A percentile compares a stretch with the other conserved stretches of the same genome.
These are phyloP conservation scores for Cutaneotrichosporon spelunceum DNA, from an alignment of 1,284 basidiomycete genomes.

Conservation along the genomic window DNA sequence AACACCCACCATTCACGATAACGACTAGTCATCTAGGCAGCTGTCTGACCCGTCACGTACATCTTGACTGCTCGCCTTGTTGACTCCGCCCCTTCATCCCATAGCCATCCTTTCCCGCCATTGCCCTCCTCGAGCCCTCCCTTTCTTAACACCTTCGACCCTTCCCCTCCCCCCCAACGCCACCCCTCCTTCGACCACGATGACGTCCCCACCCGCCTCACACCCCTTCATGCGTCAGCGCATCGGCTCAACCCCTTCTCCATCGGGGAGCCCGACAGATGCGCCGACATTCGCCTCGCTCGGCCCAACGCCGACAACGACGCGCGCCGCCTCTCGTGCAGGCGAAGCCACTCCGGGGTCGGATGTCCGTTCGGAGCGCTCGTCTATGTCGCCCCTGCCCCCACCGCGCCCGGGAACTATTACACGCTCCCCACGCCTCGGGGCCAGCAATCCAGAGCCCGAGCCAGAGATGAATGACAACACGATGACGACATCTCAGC, in stretches of 20 bases:
- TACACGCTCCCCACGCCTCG: not conserved
- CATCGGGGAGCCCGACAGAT: not conserved
- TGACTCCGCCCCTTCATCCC: not conserved
- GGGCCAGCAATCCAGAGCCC: not conserved
- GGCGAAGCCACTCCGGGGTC: slow-evolving; percentile 2
- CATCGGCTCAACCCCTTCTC: slow-evolving; percentile 9
- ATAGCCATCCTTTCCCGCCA: too few species aligned
- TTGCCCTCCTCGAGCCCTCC: too few species aligned
- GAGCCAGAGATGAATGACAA: not conserved
- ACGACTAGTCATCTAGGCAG: too few species aligned
- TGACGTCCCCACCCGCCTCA: slow-evolving; percentile 20
- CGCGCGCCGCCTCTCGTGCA: not conserved
- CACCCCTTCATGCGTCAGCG: slow-evolving; percentile 25
- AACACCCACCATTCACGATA: too few species aligned
- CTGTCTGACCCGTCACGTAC: too few species aligned
- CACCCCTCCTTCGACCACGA: not conserved
- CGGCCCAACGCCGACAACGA: not conserved
- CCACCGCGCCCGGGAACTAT: slow-evolving; percentile 1
- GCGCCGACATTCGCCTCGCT: slow-evolving; percentile 1
- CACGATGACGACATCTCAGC: not conserved
- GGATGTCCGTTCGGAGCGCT: slow-evolving; percentile 4
- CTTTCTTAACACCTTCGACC: not conserved
- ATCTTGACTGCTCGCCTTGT: too few species aligned
- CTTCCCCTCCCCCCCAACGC: not conserved
- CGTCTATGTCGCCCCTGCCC: not conserved